Base-by-base conservation (phyloP, 257 asterid species). In the Lantana camara region DNA sequence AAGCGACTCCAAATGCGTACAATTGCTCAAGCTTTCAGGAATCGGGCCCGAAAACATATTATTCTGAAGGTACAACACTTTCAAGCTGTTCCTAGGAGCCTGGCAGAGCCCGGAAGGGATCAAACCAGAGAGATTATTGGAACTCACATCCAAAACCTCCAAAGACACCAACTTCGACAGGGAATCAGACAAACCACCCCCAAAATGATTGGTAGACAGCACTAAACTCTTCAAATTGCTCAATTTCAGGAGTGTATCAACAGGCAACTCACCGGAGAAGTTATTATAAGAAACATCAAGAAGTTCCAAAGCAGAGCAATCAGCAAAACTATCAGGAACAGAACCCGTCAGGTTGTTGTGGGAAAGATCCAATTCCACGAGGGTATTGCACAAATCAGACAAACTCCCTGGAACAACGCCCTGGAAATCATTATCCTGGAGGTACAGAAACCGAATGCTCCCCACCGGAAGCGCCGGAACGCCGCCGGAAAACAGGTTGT, bases 121-220 rank as follows among this genome's bases (percentile, higher is more conserved):
- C 66, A 62, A 15, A 12, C 99, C 97, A 8, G 88, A 70, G 1
- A 93, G 17, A 66, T 76, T 88, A 64, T 93, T 93, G 42, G 97
- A 87, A 68, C 97, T 87, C 85, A 85, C 79, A 80, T 93, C 99
- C 65, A 93, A 74, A 23, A 72, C 72, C 83, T 87, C 95, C 74
- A 93, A 72, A 52, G 52, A 59, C 13, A 62, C 83, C 74, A 85
- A 23, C 30, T 73, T 74, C 7, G 91, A 85, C 48, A 90, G 60
- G 10, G 97, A 84, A 70, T 87, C 89, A 14, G 99, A 78, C 74
- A 93, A 66, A 11, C n/a, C 68, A 57, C 99, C 99, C 30, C 40
- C 67, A 52, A 93, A 93, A 56, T 76, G 69, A 70, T 93, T 90
- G 83, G 81, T 83, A 40, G 96, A 84, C 58, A 93, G 32, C 46